These are phyloP conservation scores for Pterulicium gracile DNA, from an alignment of 1,284 basidiomycete species.

Conservation along the genomic window DNA sequence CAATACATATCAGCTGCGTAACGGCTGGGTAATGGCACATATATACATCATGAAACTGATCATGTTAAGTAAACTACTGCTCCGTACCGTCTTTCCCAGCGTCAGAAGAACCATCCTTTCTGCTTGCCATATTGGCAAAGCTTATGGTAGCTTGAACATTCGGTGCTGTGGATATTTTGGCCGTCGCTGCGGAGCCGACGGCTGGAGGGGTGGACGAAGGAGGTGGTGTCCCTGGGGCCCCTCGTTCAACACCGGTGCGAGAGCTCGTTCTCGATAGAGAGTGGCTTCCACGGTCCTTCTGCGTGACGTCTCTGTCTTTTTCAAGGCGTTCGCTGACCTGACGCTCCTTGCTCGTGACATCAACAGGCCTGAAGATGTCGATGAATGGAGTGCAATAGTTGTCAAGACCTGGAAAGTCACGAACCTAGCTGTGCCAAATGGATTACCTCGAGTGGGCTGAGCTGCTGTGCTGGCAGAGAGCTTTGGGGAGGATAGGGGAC, in stretches of 20 bases:
- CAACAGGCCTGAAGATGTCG: conserved; percentile 58
- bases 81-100: too few species aligned
- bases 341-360: conserved; percentile 68
- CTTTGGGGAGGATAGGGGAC: conserved; percentile 68
- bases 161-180: background rate
- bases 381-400: background rate
- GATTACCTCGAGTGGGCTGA: conserved; percentile 43
- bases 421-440: conserved; percentile 83
- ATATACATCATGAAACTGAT: too few species aligned
- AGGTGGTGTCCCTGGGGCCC: background rate
- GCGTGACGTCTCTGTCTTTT: conserved; percentile 40
- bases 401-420: conserved; percentile 14
- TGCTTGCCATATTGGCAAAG: background rate
- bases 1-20: too few species aligned
- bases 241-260: conserved; percentile 47
- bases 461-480: conserved; percentile 36
- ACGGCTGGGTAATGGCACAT: too few species aligned
- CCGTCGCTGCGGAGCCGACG: background rate
- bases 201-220: background rate
- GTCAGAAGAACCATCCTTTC: too few species aligned
- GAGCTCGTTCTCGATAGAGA: conserved; percentile 66
- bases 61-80: too few species aligned
- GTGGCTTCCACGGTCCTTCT: conserved; percentile 41
- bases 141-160: background rate
- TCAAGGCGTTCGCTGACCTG: conserved; percentile 64